Percentiles rank a stretch among this genome's conserved stretches.
Conservation (phyloP, 176 grass and related monocot genomes). For the Pontederia paniculata region DNA sequence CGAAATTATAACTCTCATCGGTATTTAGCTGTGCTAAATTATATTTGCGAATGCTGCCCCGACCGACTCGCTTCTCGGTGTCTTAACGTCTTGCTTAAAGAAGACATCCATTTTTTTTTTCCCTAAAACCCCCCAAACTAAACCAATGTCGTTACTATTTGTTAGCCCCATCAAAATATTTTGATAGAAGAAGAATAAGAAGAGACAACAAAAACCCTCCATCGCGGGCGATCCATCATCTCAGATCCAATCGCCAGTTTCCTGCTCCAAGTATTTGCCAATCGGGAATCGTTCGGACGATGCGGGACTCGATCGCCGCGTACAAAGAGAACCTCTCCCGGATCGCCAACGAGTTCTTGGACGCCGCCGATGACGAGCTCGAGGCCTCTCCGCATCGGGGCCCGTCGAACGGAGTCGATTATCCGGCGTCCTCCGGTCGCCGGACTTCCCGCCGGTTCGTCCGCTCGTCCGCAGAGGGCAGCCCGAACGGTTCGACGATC, state of each 20-base stretch:
- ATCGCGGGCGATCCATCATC: not conserved
- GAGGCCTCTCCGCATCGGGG: conserved; percentile 19
- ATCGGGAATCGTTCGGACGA: conserved; percentile 15
- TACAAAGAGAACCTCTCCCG: conserved; percentile 84
- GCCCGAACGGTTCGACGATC: conserved; percentile 17
- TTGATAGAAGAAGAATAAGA: too few species aligned
- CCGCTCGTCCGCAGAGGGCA: not conserved
- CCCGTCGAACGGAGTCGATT: not conserved
- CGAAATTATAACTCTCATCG: too few species aligned
- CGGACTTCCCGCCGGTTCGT: conserved; percentile 21
- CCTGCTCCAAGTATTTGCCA: not conserved
- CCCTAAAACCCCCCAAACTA: too few species aligned
- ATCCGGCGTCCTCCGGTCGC: conserved; percentile 11
- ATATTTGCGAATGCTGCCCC: too few species aligned
- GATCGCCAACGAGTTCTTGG: conserved; percentile 76
- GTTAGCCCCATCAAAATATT: too few species aligned
- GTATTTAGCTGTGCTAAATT: too few species aligned
- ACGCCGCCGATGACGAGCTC: conserved; percentile 39
- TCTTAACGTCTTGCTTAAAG: too few species aligned
- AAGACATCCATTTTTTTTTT: too few species aligned
- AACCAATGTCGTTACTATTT: too few species aligned
- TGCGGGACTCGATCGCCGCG: conserved; percentile 68
- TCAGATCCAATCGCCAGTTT: too few species aligned
- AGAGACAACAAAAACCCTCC: too few species aligned
- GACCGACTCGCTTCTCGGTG: too few species aligned